Evolutionary conservation across 106 monocot species (phyloP).

Genomic region (Posidonia australis): DNA sequence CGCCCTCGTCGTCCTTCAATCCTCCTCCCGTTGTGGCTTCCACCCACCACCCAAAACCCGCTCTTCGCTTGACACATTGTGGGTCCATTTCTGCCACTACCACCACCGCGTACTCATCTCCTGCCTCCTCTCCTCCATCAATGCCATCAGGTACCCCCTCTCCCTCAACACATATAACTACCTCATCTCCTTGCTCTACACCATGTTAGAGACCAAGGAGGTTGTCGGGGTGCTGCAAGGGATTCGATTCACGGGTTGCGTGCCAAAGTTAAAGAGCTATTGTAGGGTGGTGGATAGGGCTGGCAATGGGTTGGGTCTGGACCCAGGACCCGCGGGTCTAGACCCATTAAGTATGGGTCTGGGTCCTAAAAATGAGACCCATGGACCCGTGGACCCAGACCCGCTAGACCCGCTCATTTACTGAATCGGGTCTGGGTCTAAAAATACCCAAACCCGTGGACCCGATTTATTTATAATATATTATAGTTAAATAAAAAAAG

Average conservation of each 20-base stretch:
- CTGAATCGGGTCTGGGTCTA: too few species aligned
- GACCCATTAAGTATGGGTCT: too few species aligned
- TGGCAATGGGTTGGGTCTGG: too few species aligned
- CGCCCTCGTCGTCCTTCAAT: slow-evolving; percentile 17
- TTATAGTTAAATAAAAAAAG: too few species aligned
- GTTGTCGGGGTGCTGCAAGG: slow-evolving; percentile 11
- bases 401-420: too few species aligned
- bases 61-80: slow-evolving; percentile 10
- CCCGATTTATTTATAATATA: too few species aligned
- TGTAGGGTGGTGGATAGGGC: slow-evolving; percentile 21
- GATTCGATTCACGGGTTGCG: slow-evolving; percentile 5
- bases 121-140: slow-evolving; percentile 8
- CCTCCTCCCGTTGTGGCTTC: slow-evolving; percentile 10
- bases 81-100: slow-evolving; percentile 15
- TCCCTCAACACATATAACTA: slow-evolving; percentile 15
- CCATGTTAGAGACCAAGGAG: slow-evolving; percentile 11
- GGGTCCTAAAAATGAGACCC: too few species aligned
- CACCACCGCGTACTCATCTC: slow-evolving; percentile 7
- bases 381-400: too few species aligned
- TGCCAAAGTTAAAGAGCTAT: slow-evolving; percentile 17
- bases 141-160: slow-evolving; percentile 9
- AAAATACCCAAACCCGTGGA: too few species aligned
- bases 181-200: slow-evolving; percentile 20
- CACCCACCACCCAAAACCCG: slow-evolving; percentile 10
- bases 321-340: too few species aligned